Evolutionary conservation across 2,329 filamentous ascomycete species (phyloP).

Genomic region (Mycosphaerella sp.): DNA sequence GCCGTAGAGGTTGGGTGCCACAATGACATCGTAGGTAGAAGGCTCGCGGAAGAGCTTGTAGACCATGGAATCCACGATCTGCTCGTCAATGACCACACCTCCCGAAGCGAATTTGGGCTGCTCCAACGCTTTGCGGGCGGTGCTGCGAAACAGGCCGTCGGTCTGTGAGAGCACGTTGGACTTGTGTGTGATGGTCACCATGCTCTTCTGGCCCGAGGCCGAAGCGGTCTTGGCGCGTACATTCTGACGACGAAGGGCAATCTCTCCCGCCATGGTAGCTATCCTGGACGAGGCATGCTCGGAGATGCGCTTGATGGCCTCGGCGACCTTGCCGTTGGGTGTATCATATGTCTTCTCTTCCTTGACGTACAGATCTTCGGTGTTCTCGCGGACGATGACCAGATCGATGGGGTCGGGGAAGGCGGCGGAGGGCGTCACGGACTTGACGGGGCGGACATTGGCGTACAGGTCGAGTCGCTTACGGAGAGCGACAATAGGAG

Average conservation of each 20-base stretch:
- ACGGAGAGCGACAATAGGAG: conserved; percentile 91
- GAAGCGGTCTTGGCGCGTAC: conserved; percentile 57
- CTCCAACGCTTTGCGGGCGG: conserved; percentile 66
- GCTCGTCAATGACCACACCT: conserved; percentile 66
- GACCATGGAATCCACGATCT: conserved; percentile 99
- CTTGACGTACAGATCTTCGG: conserved; percentile 97
- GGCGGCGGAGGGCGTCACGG: conserved; percentile 55
- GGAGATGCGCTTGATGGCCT: conserved; percentile 96
- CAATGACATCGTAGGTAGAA: conserved; percentile 91
- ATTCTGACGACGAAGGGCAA: conserved; percentile 78
- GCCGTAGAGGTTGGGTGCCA: conserved; percentile 94
- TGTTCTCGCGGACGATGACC: conserved; percentile 98
- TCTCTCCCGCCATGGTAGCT: conserved; percentile 87
- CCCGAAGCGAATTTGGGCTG: conserved; percentile 58
- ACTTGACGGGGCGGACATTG: conserved; percentile 95
- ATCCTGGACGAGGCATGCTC: conserved; percentile 80
- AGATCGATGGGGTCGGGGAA: conserved; percentile 68
- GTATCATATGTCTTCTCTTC: conserved; percentile 80
- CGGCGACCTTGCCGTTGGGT: conserved; percentile 73
- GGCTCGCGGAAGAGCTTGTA: conserved; percentile 99
- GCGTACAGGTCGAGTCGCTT: conserved; percentile 94
- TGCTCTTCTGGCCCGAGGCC: conserved; percentile 60
- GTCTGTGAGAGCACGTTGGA: conserved; percentile 95
- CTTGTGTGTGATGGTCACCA: conserved; percentile 98
- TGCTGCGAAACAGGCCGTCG: conserved; percentile 87